phyloP scores from a whole-genome alignment of 192 early-diverging fungal species.

The Coemansia sp. region DNA sequence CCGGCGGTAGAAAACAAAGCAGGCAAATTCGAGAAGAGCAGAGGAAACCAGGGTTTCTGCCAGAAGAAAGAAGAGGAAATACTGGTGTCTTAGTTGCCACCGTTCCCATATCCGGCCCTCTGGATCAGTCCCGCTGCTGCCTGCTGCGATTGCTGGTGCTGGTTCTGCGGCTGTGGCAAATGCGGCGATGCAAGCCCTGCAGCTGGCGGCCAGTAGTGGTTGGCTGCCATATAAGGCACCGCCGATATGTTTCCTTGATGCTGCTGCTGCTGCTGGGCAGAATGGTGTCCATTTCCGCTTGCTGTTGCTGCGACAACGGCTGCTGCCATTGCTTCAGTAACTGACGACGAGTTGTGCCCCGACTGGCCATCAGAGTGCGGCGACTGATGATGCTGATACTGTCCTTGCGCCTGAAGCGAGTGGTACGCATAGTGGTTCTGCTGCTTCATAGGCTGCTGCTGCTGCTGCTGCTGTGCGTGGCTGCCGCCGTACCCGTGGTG shows the following conservation, averaged over 20 bases:
- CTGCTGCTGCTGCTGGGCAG: slow-evolving; percentile 19
- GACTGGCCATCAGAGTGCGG: slow-evolving; percentile 10
- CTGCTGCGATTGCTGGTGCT: slow-evolving; percentile 26
- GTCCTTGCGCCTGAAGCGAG: slow-evolving; percentile 11
- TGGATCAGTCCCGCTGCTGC: slow-evolving; percentile 25
- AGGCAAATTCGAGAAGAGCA: not conserved
- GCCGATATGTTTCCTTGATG: slow-evolving; percentile 19
- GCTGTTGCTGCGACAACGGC: slow-evolving; percentile 27
- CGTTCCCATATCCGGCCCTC: slow-evolving; percentile 41
- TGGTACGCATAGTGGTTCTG: slow-evolving; percentile 42
- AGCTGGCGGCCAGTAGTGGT: slow-evolving; percentile 39
- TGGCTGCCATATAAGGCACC: slow-evolving; percentile 37
- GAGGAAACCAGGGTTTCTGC: not conserved
- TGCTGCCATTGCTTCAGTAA: slow-evolving; percentile 33
- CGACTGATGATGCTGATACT: slow-evolving; percentile 25
- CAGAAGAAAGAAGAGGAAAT: not conserved
- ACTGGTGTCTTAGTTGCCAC: slow-evolving; percentile 2
- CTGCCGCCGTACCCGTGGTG: slow-evolving; percentile 28
- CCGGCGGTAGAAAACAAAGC: not conserved
- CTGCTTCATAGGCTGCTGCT: slow-evolving; percentile 20
- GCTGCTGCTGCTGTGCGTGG: slow-evolving; percentile 14
- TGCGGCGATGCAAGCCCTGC: slow-evolving; percentile 40
- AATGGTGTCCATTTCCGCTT: not conserved
- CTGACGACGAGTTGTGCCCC: slow-evolving; percentile 20
- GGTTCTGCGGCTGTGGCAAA: slow-evolving; percentile 21